phyloP scores from a whole-genome alignment of 192 early-diverging fungal species.

The Podila minutissima region DNA sequence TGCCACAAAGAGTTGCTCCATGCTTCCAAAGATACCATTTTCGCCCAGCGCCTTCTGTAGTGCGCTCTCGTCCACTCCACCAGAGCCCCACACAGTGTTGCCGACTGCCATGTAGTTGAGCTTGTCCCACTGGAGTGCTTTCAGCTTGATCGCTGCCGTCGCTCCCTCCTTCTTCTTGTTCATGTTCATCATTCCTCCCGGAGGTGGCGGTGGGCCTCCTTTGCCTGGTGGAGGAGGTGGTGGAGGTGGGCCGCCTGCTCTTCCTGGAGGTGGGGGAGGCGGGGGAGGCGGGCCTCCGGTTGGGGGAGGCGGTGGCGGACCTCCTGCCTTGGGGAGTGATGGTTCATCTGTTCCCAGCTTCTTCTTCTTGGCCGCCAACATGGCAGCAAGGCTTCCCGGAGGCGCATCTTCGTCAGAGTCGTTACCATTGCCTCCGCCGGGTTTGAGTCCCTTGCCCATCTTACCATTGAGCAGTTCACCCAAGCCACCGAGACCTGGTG shows the following conservation, averaged over 20 bases:
- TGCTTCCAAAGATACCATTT: slow-evolving; percentile 68
- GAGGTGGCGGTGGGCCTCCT: slow-evolving; percentile 18
- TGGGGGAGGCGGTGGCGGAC: slow-evolving; percentile 32
- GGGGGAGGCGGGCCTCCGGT: slow-evolving; percentile 40
- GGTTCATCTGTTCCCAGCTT: slow-evolving; percentile 45
- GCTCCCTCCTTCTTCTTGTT: slow-evolving; percentile 73
- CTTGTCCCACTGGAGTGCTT: slow-evolving; percentile 85
- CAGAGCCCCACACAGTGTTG: slow-evolving; percentile 73
- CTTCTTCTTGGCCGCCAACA: slow-evolving; percentile 51
- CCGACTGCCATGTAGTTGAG: slow-evolving; percentile 69
- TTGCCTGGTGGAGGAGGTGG: slow-evolving; percentile 50
- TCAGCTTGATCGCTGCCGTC: slow-evolving; percentile 76
- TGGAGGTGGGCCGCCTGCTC: slow-evolving; percentile 21
- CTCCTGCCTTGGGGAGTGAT: slow-evolving; percentile 22
- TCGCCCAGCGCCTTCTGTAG: slow-evolving; percentile 55
- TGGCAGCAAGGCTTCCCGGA: slow-evolving; percentile 36
- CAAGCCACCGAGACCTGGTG: slow-evolving; percentile 23
- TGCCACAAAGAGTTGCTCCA: slow-evolving; percentile 80
- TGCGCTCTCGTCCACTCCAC: slow-evolving; percentile 63
- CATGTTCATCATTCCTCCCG: slow-evolving; percentile 42
- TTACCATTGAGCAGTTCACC: slow-evolving; percentile 29
- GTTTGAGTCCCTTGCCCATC: slow-evolving; percentile 16
- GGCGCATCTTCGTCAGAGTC: slow-evolving; percentile 39
- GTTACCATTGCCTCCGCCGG: neutral
- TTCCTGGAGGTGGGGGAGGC: slow-evolving; percentile 50